These are phyloP conservation scores for Persicaria tinctoria DNA, from an alignment of 148 eudicot species.

Conservation along the genomic window DNA sequence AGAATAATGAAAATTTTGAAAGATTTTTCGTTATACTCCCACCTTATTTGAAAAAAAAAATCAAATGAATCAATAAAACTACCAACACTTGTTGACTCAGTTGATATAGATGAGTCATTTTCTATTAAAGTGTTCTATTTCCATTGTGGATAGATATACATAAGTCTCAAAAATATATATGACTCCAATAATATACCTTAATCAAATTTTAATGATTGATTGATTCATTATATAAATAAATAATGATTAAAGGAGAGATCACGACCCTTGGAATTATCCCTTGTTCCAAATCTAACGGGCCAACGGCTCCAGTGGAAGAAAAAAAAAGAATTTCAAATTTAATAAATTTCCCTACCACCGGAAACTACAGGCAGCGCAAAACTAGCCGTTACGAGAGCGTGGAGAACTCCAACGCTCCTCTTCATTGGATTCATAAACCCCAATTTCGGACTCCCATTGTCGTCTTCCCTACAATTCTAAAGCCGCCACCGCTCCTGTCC, in stretches of 20 bases:
- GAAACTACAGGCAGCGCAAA: slow-evolving; percentile 4
- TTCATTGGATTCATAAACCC: slow-evolving; percentile 6
- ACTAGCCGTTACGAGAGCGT: slow-evolving; percentile 9
- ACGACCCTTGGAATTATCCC: neutral
- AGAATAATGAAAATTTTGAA: too few relatives aligned
- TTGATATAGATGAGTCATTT: too few relatives aligned
- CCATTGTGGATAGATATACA: too few relatives aligned
- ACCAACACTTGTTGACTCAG: too few relatives aligned
- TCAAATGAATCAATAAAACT: too few relatives aligned
- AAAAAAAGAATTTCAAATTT: neutral
- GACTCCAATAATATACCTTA: too few relatives aligned
- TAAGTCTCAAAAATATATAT: too few relatives aligned
- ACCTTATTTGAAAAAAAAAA: too few relatives aligned
- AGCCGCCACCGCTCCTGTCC: neutral
- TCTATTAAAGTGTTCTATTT: too few relatives aligned
- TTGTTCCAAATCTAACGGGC: neutral
- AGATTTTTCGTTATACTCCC: too few relatives aligned
- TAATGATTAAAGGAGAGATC: neutral
- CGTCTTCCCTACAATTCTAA: neutral
- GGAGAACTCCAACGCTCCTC: slow-evolving; percentile 4
- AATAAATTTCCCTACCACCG: neutral
- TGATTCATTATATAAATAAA: neutral
- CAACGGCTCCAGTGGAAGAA: neutral
- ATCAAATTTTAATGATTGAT: too few relatives aligned
- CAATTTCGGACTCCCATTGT: neutral